A percentile compares a stretch with the other conserved stretches of the same genome.
Conservation (phyloP, 768 basidiomycete species). For the Termitomyces sp. region DNA sequence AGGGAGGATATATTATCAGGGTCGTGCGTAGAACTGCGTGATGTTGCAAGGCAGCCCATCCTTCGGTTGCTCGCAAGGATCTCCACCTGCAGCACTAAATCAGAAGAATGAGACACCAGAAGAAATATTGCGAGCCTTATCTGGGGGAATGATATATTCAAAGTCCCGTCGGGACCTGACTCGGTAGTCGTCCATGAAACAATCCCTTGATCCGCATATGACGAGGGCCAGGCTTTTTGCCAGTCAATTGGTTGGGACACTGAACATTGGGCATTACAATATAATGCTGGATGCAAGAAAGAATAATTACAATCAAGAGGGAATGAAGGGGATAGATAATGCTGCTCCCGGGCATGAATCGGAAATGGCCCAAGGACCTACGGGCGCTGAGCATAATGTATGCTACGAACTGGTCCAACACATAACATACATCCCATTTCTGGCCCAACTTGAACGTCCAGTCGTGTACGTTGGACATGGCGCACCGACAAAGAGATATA, state of each 20-base stretch:
- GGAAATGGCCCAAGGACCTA: conserved; percentile 83
- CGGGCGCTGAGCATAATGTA: conserved; percentile 1
- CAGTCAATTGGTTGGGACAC: conserved; percentile 49
- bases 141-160: conserved; percentile 60
- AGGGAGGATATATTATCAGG: conserved; percentile 51
- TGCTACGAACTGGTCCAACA: background rate
- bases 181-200: conserved; percentile 53
- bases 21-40: conserved; percentile 64
- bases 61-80: conserved; percentile 66
- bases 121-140: conserved; percentile 37
- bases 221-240: conserved; percentile 52
- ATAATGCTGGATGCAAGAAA: background rate
- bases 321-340: conserved; percentile 73
- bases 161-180: conserved; percentile 35
- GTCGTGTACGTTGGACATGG: background rate
- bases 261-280: conserved; percentile 18
- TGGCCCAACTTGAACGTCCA: conserved; percentile 19
- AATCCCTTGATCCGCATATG: conserved; percentile 54
- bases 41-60: conserved; percentile 85
- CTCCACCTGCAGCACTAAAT: conserved; percentile 48
- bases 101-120: background rate
- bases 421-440: conserved; percentile 32
- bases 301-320: conserved; percentile 53
- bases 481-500: background rate
- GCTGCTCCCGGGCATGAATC: conserved; percentile 78